These are phyloP conservation scores for Hymenoscyphus albidus DNA, from an alignment of 2,329 filamentous ascomycete genomes.

Conservation along the genomic window DNA sequence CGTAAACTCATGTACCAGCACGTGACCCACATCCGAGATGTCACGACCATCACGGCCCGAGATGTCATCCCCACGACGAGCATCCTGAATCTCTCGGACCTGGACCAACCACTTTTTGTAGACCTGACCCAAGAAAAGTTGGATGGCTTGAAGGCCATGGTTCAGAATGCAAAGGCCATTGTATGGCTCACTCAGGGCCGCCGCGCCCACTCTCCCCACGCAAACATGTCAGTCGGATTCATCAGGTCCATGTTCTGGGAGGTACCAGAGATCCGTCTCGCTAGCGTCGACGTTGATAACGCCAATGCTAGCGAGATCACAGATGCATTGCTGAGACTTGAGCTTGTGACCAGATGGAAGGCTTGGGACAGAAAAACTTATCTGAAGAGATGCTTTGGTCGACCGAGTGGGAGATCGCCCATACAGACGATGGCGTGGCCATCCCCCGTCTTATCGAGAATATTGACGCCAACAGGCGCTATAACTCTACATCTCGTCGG, in stretches of 20 bases:
- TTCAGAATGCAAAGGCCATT: slow-evolving; percentile 6
- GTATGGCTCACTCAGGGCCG: slow-evolving; percentile 13
- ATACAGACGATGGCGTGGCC: not conserved
- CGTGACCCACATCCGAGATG: too few species aligned
- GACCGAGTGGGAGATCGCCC: slow-evolving; percentile 10
- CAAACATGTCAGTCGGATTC: slow-evolving; percentile 12
- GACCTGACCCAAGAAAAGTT: slow-evolving; percentile 17
- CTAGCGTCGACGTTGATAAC: slow-evolving; percentile 11
- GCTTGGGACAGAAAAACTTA: slow-evolving; percentile 8
- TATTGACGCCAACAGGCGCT: slow-evolving; percentile 2
- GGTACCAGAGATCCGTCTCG: slow-evolving; percentile 4
- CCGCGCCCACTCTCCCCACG: slow-evolving; percentile 9
- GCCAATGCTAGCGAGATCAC: slow-evolving; percentile 7
- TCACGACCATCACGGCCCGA: too few species aligned
- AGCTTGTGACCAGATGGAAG: not conserved
- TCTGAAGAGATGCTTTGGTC: slow-evolving; percentile 11
- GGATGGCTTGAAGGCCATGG: slow-evolving; percentile 11
- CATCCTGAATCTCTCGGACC: slow-evolving; percentile 22
- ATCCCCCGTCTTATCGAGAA: slow-evolving; percentile 7
- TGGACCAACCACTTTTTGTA: slow-evolving; percentile 31
- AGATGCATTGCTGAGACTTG: slow-evolving; percentile 9
- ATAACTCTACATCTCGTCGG: slow-evolving; percentile 11
- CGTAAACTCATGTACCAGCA: too few species aligned
- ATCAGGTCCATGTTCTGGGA: slow-evolving; percentile 9
- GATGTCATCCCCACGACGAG: too few species aligned